phyloP scores from a whole-genome alignment of 2,329 filamentous ascomycete genomes.

The Cordyceps farinosa region DNA sequence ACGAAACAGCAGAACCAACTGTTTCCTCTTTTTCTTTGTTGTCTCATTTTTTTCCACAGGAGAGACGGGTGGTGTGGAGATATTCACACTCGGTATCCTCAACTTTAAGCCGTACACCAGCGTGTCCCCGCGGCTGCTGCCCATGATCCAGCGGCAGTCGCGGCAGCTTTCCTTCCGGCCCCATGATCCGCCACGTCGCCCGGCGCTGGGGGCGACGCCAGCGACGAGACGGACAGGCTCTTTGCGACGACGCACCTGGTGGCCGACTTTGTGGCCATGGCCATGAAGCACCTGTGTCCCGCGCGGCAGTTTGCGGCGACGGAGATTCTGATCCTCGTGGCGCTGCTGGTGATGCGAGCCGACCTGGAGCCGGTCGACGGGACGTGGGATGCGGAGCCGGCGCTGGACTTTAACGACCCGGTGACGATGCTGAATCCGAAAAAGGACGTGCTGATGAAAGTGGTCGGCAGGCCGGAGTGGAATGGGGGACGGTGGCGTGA shows the following conservation, averaged over 20 bases:
- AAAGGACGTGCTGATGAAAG: not conserved
- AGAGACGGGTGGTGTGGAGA: not conserved
- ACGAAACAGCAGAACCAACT: too few relatives aligned
- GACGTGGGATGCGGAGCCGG: not conserved
- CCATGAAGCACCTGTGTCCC: conserved; percentile 26
- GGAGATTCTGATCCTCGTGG: conserved; percentile 26
- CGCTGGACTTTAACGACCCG: not conserved
- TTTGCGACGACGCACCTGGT: conserved; percentile 8
- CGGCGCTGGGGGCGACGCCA: conserved; percentile 17
- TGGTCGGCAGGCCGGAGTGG: not conserved
- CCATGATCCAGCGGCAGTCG: conserved; percentile 24
- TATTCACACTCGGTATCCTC: conserved; percentile 28
- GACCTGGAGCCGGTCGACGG: conserved; percentile 15
- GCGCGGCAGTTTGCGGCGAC: conserved; percentile 29
- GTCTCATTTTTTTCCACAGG: not conserved
- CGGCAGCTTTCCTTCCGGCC: conserved; percentile 28
- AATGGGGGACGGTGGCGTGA: not conserved
- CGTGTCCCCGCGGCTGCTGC: conserved; percentile 26
- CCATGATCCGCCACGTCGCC: conserved; percentile 25
- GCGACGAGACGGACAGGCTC: conserved; percentile 15
- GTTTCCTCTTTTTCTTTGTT: not conserved
- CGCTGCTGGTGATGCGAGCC: conserved; percentile 18
- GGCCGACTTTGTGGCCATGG: conserved; percentile 15
- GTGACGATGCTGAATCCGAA: conserved; percentile 6
- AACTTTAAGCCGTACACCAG: conserved; percentile 29